These are phyloP conservation scores for Hyaloscypha finlandica DNA, from an alignment of 495 filamentous ascomycete genomes.

Conservation along the genomic window DNA sequence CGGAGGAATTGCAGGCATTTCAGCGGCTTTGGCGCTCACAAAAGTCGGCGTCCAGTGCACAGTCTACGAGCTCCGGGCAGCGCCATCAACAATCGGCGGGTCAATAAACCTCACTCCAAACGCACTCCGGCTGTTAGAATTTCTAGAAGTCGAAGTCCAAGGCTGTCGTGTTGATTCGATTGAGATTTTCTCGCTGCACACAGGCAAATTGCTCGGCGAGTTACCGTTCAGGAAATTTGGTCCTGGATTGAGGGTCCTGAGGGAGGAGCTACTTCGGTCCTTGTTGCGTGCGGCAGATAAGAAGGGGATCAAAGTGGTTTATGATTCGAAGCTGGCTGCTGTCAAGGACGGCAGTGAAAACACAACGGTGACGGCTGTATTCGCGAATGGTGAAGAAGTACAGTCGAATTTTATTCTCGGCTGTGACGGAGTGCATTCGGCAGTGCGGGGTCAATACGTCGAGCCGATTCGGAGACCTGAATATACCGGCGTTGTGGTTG, in stretches of 20 bases:
- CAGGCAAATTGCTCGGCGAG: conserved; percentile 47
- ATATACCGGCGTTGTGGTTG: conserved; percentile 58
- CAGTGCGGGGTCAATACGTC: conserved; percentile 52
- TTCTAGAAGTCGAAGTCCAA: conserved; percentile 50
- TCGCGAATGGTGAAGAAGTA: conserved; percentile 50
- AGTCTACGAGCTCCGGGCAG: conserved; percentile 58
- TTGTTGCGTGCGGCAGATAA: conserved; percentile 42
- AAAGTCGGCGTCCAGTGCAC: conserved; percentile 46
- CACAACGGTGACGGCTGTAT: conserved; percentile 46
- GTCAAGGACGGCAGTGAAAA: conserved; percentile 23
- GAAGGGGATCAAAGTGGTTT: conserved; percentile 37
- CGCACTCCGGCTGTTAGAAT: conserved; percentile 58
- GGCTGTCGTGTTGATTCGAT: conserved; percentile 44
- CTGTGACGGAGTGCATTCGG: conserved; percentile 66
- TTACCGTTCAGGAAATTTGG: conserved; percentile 41
- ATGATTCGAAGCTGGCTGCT: conserved; percentile 34
- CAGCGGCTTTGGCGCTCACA: conserved; percentile 53
- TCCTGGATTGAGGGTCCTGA: conserved; percentile 50
- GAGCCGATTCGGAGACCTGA: conserved; percentile 49
- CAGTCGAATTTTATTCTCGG: conserved; percentile 57
- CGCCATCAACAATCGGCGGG: conserved; percentile 59
- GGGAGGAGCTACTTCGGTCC: conserved; percentile 48
- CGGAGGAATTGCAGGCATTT: conserved; percentile 58
- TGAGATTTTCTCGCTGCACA: conserved; percentile 53
- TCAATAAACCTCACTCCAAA: conserved; percentile 65